Evolutionary conservation across 73 alveolate species (phyloP).

Genomic region (Tetrahymena thermophila): DNA sequence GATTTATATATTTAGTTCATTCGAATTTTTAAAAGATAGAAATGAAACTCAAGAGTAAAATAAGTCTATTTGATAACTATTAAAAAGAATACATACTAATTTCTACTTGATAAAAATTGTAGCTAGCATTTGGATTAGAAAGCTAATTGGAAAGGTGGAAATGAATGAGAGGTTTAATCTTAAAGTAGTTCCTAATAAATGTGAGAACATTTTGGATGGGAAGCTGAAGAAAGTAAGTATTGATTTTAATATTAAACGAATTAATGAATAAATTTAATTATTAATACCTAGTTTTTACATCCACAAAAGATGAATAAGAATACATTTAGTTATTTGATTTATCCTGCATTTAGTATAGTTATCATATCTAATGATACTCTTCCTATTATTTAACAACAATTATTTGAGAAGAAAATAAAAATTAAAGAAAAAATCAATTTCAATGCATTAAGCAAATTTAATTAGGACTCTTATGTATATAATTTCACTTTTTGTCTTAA

Average conservation of each 20-base stretch:
- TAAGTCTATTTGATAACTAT: neutral
- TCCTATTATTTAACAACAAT: neutral
- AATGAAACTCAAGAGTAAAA: neutral
- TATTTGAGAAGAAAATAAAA: neutral
- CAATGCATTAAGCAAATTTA: neutral
- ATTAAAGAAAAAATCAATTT: neutral
- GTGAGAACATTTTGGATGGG: neutral
- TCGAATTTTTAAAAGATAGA: neutral
- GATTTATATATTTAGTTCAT: neutral
- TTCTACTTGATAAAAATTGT: neutral
- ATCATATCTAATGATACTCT: neutral
- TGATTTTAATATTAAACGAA: neutral
- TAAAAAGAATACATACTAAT: neutral
- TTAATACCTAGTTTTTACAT: neutral
- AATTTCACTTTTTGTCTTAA: neutral
- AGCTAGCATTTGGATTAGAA: neutral
- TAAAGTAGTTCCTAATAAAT: neutral
- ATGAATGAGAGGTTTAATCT: neutral
- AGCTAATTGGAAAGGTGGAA: neutral
- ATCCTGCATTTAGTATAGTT: neutral
- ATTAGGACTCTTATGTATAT: neutral
- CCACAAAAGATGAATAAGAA: neutral
- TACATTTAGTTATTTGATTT: neutral
- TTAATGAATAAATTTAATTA: neutral
- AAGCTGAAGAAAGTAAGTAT: neutral